phyloP scores from a whole-genome alignment of 2,329 filamentous ascomycete species.

The Didymellaceae sp. region DNA sequence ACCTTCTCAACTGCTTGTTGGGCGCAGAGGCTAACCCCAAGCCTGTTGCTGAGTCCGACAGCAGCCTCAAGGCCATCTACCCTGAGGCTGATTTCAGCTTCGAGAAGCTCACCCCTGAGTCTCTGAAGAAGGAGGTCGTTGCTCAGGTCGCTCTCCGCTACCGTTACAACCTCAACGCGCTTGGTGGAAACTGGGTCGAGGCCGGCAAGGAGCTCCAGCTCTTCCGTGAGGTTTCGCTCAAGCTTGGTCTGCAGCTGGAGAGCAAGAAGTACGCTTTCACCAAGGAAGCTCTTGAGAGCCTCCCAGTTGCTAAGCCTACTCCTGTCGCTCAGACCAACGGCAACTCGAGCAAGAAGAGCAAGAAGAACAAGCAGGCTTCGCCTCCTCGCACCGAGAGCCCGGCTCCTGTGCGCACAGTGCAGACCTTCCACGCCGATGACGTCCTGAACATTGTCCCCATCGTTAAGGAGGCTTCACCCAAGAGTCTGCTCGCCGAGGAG shows the following conservation, averaged over 20 bases:
- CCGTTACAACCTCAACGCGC: constrained; percentile 68
- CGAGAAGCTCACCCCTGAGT: constrained; percentile 76
- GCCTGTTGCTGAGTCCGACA: constrained; percentile 79
- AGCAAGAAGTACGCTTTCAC: constrained; percentile 78
- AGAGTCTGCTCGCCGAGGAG: constrained; percentile 91
- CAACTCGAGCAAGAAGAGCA: constrained; percentile 55
- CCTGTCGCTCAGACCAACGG: constrained; percentile 45
- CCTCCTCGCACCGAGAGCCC: constrained; percentile 53
- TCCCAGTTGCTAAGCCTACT: constrained; percentile 21
- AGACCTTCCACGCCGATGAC: constrained; percentile 82
- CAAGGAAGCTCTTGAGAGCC: constrained; percentile 39
- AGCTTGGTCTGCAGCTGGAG: constrained; percentile 86
- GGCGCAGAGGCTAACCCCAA: constrained; percentile 77
- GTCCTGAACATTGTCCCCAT: constrained; percentile 92
- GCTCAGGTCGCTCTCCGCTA: constrained; percentile 76
- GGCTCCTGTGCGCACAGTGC: constrained; percentile 55
- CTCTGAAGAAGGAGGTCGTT: constrained; percentile 72
- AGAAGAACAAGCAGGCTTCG: constrained; percentile 64
- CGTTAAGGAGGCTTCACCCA: constrained; percentile 91
- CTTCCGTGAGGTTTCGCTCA: constrained; percentile 85
- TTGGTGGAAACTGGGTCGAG: constrained; percentile 72
- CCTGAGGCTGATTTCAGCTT: constrained; percentile 82
- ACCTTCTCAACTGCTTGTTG: constrained; percentile 92
- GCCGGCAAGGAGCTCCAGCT: constrained; percentile 78
- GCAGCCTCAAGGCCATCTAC: constrained; percentile 76